Evolutionary conservation across 164 flowering plant species (phyloP), one percentile per base, ranked within the genome.

Genomic region (Protea cynaroides): DNA sequence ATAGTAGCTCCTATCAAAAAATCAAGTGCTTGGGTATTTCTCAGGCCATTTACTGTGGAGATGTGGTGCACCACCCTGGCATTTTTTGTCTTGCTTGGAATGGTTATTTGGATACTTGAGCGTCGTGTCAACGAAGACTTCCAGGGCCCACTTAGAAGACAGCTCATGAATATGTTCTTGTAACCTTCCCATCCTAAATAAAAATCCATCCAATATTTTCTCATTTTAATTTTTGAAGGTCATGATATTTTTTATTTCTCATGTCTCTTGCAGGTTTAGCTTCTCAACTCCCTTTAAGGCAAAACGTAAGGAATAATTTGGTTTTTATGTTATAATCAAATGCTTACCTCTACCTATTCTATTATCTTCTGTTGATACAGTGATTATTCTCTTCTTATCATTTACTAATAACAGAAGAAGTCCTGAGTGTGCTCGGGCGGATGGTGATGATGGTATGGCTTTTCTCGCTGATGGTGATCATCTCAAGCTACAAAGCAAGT

Each of bases 21-120:
- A 37, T 75, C 84, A 47, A 82, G 78, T 71, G 86, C 95, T 46
- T 90, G 97, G 97, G 86, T 79, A 23, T 90, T 86, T 71, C 80
- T 90, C 10, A 78, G 80, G 68, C 97, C 97, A 38, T 90, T 90
- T 68, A 85, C 91, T 14, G 63, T 63, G 58, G 80, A 77, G 62
- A 71, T 90, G 90, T 90, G 97, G 97, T 72, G 80, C 56, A 81
- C 72, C 23, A 85, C 84, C 54, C 91, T 65, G n/a, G 84, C 70
- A 47, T 84, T 81, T 37, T 86, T 90, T 64, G 44, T 88, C 55
- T n/a, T 88, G 65, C 74, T 90, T 61, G 97, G 73, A 0, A 66
- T 78, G 17, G 92, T 90, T 58, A 76, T 90, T 51, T 90, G 95
- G 97, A 75, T 82, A 72, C 87, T 90, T 58, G 97, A 90, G 80